A percentile compares a stretch with the other conserved stretches of the same genome.
Conservation (phyloP, 805 yeast species). For the Candida stauntonica region DNA sequence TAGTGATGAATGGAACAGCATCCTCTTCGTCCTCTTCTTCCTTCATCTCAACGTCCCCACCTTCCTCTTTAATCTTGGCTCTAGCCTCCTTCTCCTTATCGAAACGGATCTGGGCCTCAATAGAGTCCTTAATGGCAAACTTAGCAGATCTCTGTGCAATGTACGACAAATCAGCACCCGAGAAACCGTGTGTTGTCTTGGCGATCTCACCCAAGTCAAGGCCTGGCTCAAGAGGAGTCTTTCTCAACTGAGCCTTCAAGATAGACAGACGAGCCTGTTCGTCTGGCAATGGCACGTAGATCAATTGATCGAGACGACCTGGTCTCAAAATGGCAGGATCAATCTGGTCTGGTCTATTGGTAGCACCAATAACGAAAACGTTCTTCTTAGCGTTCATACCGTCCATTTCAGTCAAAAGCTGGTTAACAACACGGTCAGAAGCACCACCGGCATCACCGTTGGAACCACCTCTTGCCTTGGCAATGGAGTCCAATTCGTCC, state of each 20-base stretch:
- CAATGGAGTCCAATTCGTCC: slow-evolving; percentile 97
- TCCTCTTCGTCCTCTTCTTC: slow-evolving; percentile 65
- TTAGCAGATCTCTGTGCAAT: slow-evolving; percentile 98
- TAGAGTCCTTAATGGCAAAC: slow-evolving; percentile 96
- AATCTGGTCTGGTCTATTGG: slow-evolving; percentile 98
- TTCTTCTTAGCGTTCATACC: slow-evolving; percentile 99
- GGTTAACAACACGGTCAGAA: slow-evolving; percentile 93
- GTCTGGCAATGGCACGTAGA: slow-evolving; percentile 98
- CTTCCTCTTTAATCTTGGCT: slow-evolving; percentile 35
- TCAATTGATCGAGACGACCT: slow-evolving; percentile 97
- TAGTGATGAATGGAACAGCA: slow-evolving; percentile 93
- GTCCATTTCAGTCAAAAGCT: slow-evolving; percentile 96
- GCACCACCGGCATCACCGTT: slow-evolving; percentile 96
- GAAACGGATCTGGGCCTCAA: slow-evolving; percentile 66
- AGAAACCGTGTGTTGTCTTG: slow-evolving; percentile 92
- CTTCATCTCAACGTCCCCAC: slow-evolving; percentile 48
- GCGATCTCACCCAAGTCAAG: slow-evolving; percentile 85
- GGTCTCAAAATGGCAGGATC: slow-evolving; percentile 99
- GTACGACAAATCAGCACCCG: slow-evolving; percentile 98
- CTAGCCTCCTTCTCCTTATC: slow-evolving; percentile 43
- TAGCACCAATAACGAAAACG: slow-evolving; percentile 98
- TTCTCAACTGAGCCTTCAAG: slow-evolving; percentile 92
- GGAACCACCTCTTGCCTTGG: slow-evolving; percentile 93
- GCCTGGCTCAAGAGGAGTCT: slow-evolving; percentile 98
- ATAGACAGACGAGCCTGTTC: slow-evolving; percentile 91